A percentile compares a stretch with the other conserved stretches of the same genome.
Conservation (phyloP, 2,329 filamentous ascomycete genomes). For the Sporothrix mexicana region DNA sequence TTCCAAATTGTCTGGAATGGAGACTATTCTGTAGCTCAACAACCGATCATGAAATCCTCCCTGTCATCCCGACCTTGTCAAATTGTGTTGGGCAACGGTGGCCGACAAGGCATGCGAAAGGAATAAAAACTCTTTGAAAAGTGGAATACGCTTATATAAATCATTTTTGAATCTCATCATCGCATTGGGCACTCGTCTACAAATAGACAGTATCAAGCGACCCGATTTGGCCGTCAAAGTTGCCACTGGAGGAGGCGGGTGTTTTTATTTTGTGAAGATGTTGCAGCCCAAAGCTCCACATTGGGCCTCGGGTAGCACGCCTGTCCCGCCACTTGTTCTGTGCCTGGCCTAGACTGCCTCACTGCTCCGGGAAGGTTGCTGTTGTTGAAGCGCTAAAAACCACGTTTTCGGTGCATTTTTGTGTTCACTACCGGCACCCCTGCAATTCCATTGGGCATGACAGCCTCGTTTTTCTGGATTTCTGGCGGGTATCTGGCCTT, state of each 20-base stretch:
- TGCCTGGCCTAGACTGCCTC: background rate
- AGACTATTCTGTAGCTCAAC: too few species aligned
- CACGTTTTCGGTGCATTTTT: conserved; percentile 1
- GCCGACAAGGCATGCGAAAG: background rate
- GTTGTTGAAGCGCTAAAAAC: background rate
- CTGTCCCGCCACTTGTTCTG: background rate
- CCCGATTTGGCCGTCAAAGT: background rate
- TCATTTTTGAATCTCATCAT: background rate
- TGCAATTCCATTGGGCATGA: conserved; percentile 5
- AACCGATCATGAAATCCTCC: background rate
- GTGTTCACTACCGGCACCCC: background rate
- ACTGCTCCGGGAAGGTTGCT: too few species aligned
- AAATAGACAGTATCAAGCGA: background rate
- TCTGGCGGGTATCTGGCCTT: too few species aligned
- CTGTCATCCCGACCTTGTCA: background rate
- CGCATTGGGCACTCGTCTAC: background rate
- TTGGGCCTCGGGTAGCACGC: conserved; percentile 28
- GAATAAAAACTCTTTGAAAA: background rate
- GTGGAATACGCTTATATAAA: too few species aligned
- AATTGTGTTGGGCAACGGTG: background rate
- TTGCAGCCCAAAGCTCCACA: conserved; percentile 29
- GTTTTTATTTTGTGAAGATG: background rate
- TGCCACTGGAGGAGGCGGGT: conserved; percentile 1
- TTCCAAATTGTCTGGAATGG: too few species aligned
- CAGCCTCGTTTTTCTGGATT: conserved; percentile 3